Percentiles rank a stretch among this genome's conserved stretches.
Evolutionary conservation across 495 filamentous ascomycete genomes (phyloP).

Genomic region (Penicillium longicatenatum): DNA sequence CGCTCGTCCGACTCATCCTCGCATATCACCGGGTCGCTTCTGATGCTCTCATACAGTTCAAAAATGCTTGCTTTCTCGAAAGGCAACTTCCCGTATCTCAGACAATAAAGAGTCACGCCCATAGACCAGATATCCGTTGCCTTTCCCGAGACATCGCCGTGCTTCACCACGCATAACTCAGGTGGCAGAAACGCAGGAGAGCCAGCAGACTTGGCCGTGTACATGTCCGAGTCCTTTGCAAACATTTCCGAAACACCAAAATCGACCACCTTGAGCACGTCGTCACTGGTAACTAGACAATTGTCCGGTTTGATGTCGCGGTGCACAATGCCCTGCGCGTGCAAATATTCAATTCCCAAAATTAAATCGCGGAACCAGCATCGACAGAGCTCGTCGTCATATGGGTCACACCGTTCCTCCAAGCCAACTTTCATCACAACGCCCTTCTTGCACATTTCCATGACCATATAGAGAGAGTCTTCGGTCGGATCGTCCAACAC

Average conservation of each 20-base stretch:
- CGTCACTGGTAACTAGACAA: conserved; percentile 83
- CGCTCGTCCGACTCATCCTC: conserved; percentile 52
- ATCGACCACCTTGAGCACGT: conserved; percentile 94
- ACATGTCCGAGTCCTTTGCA: conserved; percentile 85
- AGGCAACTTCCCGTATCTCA: conserved; percentile 83
- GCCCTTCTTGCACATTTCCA: conserved; percentile 98
- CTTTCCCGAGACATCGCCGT: conserved; percentile 84
- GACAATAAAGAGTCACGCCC: conserved; percentile 93
- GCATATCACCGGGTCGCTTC: conserved; percentile 56
- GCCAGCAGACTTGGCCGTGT: conserved; percentile 89
- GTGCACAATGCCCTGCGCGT: conserved; percentile 93
- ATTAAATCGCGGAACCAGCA: conserved; percentile 96
- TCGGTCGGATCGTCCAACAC: conserved; percentile 94
- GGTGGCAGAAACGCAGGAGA: conserved; percentile 95
- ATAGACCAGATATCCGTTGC: conserved; percentile 98
- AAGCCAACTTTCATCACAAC: conserved; percentile 96
- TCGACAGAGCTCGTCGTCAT: conserved; percentile 79
- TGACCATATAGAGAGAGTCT: conserved; percentile 96
- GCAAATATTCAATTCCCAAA: conserved; percentile 92
- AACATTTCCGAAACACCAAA: conserved; percentile 99
- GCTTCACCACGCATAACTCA: conserved; percentile 85
- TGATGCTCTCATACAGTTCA: conserved; percentile 88
- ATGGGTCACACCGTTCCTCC: conserved; percentile 80
- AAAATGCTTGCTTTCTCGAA: conserved; percentile 78
- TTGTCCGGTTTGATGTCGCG: conserved; percentile 99